phyloP scores from a whole-genome alignment of 306 rosid species.

The Canavalia gladiata region DNA sequence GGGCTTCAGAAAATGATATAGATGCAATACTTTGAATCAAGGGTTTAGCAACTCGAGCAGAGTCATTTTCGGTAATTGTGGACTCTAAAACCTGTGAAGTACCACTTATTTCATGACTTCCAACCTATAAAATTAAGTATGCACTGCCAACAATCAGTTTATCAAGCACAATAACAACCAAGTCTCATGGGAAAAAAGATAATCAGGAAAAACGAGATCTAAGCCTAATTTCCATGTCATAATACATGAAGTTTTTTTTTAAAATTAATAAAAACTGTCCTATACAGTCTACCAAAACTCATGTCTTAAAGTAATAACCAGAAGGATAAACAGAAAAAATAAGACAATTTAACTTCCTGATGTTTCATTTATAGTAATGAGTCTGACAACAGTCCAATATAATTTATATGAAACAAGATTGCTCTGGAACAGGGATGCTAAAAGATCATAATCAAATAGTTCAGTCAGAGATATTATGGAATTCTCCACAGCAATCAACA shows the following conservation, averaged over 20 bases:
- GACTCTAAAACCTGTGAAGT: slow-evolving; percentile 70
- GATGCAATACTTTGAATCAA: slow-evolving; percentile 53
- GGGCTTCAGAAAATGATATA: slow-evolving; percentile 79
- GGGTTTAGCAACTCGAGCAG: slow-evolving; percentile 54
- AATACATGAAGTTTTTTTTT: neutral
- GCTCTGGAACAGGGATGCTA: neutral
- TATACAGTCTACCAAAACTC: slow-evolving; percentile 3
- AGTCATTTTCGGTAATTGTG: slow-evolving; percentile 67
- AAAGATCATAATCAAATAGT: slow-evolving; percentile 32
- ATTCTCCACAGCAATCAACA: slow-evolving; percentile 28
- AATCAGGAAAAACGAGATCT: slow-evolving; percentile 17
- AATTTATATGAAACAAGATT: slow-evolving; percentile 13
- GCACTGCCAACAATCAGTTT: slow-evolving; percentile 20
- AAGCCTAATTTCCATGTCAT: neutral
- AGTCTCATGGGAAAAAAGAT: neutral
- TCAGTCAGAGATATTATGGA: slow-evolving; percentile 5
- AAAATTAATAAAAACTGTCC: neutral
- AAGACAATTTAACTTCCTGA: neutral
- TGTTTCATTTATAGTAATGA: neutral
- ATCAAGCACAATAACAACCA: slow-evolving; percentile 29
- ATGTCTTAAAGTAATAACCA: neutral
- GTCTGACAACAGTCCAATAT: neutral
- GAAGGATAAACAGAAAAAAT: slow-evolving; percentile 3
- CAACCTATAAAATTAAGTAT: slow-evolving; percentile 62
- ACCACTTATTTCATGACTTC: slow-evolving; percentile 66